Base-by-base conservation (phyloP, 306 rosid genomes). In the Oxytropis ochrocephala region DNA sequence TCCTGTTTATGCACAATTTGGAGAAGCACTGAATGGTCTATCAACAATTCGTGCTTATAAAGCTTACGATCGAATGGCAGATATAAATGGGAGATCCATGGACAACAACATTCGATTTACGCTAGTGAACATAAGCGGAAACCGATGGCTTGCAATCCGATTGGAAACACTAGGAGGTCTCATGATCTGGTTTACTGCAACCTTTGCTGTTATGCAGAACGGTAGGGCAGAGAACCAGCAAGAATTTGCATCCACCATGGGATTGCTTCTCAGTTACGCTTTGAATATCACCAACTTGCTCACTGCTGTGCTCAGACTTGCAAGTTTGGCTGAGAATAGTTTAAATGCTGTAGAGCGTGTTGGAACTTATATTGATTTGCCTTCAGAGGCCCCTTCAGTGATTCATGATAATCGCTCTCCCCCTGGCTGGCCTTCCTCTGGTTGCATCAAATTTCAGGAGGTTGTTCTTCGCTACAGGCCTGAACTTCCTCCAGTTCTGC, bases 1-100 rank as follows among this genome's bases (percentile, higher is more conserved):
- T 47, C 98, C 98, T 35, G 94, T 93, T 60, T 93, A 93, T 82
- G 98, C 97, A 43, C 98, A 93, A 78, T 90, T 93, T 81, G 88
- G 96, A 64, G 98, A 93, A 86, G 97, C 98, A 29, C 79, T 93
- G 62, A 90, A 93, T 75, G 98, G 98, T 70, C 62, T 93, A 72
- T 67, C 91, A 77, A 82, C 94, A 0, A 93, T 93, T 51, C 97
- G 97, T 4, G 97, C 96, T 58, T 93, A 88, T 77, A 82, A 90
- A 82, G 97, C 98, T 38, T 93, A 93, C 59, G 97, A 90, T 72
- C 85, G 96, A 50, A 90, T 93, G 97, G 87, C 98, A 4, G 87
- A 86, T 14, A 88, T 90, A 64, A 93, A 88, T 44, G 98, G 96
- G 65, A 90, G 75, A 84, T 85, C 93, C 47, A 70, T 94, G 98